Conservation (phyloP, 345 rosid genomes). For the Laguncularia racemosa region DNA sequence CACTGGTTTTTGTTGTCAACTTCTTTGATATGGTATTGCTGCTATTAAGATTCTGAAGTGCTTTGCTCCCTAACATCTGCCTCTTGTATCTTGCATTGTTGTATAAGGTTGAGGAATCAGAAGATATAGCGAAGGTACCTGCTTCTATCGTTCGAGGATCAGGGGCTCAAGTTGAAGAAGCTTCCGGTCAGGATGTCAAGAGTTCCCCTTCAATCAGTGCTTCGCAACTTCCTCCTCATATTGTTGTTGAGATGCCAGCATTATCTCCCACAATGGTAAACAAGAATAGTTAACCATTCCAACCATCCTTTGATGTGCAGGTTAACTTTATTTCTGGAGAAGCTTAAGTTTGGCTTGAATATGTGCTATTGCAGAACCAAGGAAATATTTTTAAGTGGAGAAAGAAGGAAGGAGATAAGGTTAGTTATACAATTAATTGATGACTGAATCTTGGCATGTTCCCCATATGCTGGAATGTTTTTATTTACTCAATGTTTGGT, state of each 20-base stretch:
- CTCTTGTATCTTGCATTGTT: conserved; percentile 19
- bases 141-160: conserved; percentile 34
- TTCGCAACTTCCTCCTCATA: conserved; percentile 75
- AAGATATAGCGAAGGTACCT: conserved; percentile 62
- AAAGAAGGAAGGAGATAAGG: conserved; percentile 98
- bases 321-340: conserved; percentile 9
- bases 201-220: conserved; percentile 29
- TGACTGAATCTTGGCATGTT: conserved; percentile 4
- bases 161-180: conserved; percentile 39
- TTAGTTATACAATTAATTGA: conserved; percentile 20
- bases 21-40: not conserved
- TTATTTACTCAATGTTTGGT: too few species aligned
- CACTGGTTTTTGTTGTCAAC: too few species aligned
- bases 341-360: conserved; percentile 17
- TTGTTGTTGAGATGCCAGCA: conserved; percentile 90
- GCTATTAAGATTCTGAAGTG: not conserved
- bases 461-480: not conserved
- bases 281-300: conserved; percentile 12
- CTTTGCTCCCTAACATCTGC: not conserved
- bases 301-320: conserved; percentile 8
- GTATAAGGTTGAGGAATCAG: conserved; percentile 80
- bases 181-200: conserved; percentile 27
- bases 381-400: conserved; percentile 85
- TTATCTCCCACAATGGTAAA: conserved; percentile 96
- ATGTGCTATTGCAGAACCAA: conserved; percentile 49